phyloP scores from a whole-genome alignment of 1,139 yeast genomes.

The Candida dubliniensis region DNA sequence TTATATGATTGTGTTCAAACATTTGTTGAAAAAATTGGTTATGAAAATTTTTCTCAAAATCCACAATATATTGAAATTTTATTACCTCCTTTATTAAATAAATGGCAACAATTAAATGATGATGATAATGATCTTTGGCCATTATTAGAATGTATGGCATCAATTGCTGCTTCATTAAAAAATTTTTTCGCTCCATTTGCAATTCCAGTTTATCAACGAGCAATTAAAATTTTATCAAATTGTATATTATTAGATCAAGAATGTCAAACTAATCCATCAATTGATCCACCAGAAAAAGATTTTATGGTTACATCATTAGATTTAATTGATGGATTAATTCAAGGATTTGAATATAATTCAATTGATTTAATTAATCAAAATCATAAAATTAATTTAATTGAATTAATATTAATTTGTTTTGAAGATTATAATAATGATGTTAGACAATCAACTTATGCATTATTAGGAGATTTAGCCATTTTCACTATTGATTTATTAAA shows the following conservation, averaged over 20 bases:
- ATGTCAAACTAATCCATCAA: constrained; percentile 62
- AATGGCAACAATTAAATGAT: constrained; percentile 76
- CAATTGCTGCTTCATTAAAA: constrained; percentile 85
- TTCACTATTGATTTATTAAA: constrained; percentile 55
- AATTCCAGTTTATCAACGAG: constrained; percentile 80
- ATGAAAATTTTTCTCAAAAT: constrained; percentile 51
- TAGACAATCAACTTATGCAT: constrained; percentile 87
- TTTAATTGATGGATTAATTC: constrained; percentile 86
- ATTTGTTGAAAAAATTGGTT: constrained; percentile 74
- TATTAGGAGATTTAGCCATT: constrained; percentile 84
- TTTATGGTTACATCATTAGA: constrained; percentile 87
- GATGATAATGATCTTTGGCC: constrained; percentile 89
- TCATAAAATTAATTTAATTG: constrained; percentile 49
- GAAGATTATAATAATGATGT: constrained; percentile 82
- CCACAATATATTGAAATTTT: constrained; percentile 60
- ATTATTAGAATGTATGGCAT: constrained; percentile 85
- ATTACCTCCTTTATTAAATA: constrained; percentile 76
- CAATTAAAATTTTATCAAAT: constrained; percentile 64
- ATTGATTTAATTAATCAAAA: constrained; percentile 53
- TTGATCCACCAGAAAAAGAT: constrained; percentile 86
- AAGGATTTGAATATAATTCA: constrained; percentile 73
- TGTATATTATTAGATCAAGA: constrained; percentile 69
- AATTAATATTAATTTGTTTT: constrained; percentile 66
- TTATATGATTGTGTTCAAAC: constrained; percentile 93
- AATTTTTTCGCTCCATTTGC: constrained; percentile 89